Evolutionary conservation across 2,329 filamentous ascomycete genomes (phyloP), one percentile per base, ranked within the genome.

Genomic region (Pseudogymnoascus sp.): DNA sequence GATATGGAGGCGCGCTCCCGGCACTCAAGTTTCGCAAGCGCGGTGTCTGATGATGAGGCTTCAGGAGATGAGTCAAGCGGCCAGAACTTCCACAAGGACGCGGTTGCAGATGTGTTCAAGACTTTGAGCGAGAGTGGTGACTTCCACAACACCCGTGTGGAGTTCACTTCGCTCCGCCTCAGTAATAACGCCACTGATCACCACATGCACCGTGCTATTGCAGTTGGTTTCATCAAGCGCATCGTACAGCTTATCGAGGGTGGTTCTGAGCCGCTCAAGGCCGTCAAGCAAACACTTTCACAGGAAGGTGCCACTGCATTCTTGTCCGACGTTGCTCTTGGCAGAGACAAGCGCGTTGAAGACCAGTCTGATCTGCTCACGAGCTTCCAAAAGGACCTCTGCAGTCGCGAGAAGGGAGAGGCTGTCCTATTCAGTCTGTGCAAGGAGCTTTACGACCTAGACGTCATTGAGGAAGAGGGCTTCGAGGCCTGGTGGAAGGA

Each of bases 91-190:
- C 90, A 96, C 73, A 82, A 88, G 65, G 93, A 97, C 71, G 93
- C 93, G 27, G 90, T 93, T 2, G 81, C 87, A 66, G 93, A 91
- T 64, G 83, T 97, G n/a, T 82, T 92, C 65, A 92, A 97, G 70
- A 90, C 91, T 25, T 81, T 97, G 42, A 87, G 89, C 60, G 88
- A 87, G 21, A 83, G 84, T 12, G 84, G 86, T 9, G 90, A 95
- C 72, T 94, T 96, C 66, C 92, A 96, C 70, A 81, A 80, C 2
- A 84, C 85, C 59, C 91, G 93, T 73, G 84, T 97, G 35, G 94
- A 99, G 73, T 89, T 99, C 65, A 96, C 92, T 79, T 90, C 91
- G 55, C 81, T 97, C n/a, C 88, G 93, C 9, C 90, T 99, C 74
- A 89, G 88, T 61, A 91, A 90, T 70, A 91, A 97, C 70, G 94